Conservation (phyloP, 352 stramenopile genomes). For the Globisporangium recalcitrans region DNA sequence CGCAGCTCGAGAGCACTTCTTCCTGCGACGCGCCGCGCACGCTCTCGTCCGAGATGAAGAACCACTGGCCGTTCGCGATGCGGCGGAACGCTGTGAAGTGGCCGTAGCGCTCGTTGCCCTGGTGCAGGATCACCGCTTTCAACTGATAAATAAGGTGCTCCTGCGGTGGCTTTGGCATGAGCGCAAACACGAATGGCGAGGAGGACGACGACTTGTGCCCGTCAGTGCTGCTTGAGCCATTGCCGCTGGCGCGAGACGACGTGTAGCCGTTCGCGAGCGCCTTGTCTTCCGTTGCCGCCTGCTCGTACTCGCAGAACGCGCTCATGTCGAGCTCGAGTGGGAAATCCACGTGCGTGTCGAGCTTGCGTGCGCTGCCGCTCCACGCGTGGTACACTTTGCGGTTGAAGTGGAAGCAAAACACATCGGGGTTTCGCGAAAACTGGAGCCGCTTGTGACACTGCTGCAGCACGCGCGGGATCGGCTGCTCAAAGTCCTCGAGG, state of each 20-base stretch:
- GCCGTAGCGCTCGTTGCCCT: slow-evolving; percentile 79
- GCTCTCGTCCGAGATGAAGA: slow-evolving; percentile 81
- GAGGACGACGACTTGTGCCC: slow-evolving; percentile 4
- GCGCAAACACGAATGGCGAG: slow-evolving; percentile 11
- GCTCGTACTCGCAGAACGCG: slow-evolving; percentile 64
- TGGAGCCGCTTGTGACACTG: slow-evolving; percentile 64
- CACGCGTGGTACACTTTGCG: slow-evolving; percentile 75
- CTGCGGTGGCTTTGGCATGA: slow-evolving; percentile 9
- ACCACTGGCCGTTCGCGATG: slow-evolving; percentile 60
- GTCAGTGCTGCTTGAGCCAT: background rate
- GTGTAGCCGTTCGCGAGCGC: slow-evolving; percentile 24
- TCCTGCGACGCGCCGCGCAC: slow-evolving; percentile 49
- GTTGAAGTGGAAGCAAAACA: slow-evolving; percentile 88
- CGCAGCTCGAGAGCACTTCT: slow-evolving; percentile 71
- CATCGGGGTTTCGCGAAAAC: slow-evolving; percentile 73
- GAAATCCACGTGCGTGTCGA: slow-evolving; percentile 78
- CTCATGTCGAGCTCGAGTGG: slow-evolving; percentile 77
- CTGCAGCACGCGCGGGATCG: slow-evolving; percentile 33
- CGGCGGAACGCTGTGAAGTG: slow-evolving; percentile 86
- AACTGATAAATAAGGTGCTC: slow-evolving; percentile 65
- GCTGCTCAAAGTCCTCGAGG: slow-evolving; percentile 34
- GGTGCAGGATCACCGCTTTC: slow-evolving; percentile 77
- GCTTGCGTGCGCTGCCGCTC: slow-evolving; percentile 63
- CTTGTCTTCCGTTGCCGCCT: slow-evolving; percentile 26
- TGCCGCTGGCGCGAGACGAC: background rate